These are phyloP conservation scores for Pleurotus cornucopiae DNA, from an alignment of 768 basidiomycete species.

Conservation along the genomic window DNA sequence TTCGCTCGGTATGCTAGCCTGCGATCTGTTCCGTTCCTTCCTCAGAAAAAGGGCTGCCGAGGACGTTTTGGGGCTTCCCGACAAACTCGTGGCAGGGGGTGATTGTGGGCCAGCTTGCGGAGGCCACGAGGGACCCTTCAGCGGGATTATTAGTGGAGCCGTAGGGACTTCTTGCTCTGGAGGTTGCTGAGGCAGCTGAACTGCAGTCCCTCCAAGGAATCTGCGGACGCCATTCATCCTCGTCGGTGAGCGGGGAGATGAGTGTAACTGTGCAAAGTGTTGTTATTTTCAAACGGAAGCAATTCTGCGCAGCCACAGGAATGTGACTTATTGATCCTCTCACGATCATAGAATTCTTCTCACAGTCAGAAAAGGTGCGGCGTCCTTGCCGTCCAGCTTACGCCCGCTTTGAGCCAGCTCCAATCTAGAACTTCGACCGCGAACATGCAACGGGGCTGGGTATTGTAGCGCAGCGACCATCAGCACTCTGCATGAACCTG, in stretches of 20 bases:
- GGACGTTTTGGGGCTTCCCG: conserved; percentile 29
- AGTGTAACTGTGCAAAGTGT: background rate
- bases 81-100: conserved; percentile 21
- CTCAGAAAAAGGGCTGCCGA: conserved; percentile 46
- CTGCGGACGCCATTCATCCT: conserved; percentile 72
- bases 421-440: background rate
- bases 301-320: background rate
- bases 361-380: background rate
- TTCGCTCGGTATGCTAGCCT: conserved; percentile 2
- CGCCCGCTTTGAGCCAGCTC: background rate
- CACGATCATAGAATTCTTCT: background rate
- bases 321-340: background rate
- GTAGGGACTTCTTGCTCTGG: conserved; percentile 17
- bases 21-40: conserved; percentile 42
- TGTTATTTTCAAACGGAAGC: conserved; percentile 1
- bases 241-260: conserved; percentile 9
- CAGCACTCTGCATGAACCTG: background rate
- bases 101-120: conserved; percentile 34
- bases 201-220: conserved; percentile 43
- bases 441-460: background rate
- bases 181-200: conserved; percentile 25
- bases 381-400: background rate
- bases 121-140: conserved; percentile 38
- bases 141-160: conserved; percentile 19
- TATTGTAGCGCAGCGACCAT: background rate